These are phyloP conservation scores for Vitis rotundifolia DNA, from an alignment of 164 flowering plant genomes.

Conservation along the genomic window DNA sequence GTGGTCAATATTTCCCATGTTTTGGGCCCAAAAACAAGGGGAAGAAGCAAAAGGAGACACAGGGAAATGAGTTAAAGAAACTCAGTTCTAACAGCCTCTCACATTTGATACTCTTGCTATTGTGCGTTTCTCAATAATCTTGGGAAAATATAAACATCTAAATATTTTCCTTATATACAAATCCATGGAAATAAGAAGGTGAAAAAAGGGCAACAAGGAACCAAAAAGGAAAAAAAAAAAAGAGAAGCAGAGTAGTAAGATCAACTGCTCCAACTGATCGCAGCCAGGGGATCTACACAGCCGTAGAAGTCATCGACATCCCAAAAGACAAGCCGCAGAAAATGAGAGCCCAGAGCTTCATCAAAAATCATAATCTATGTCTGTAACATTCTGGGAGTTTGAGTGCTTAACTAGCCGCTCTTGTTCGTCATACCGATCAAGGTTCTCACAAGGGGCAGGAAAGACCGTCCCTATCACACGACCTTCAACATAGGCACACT, in stretches of 20 bases:
- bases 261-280: not conserved
- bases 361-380: slow-evolving; percentile 83
- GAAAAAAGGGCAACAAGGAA: not conserved
- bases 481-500: slow-evolving; percentile 86
- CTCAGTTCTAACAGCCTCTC: too few relatives aligned
- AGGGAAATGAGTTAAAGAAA: too few relatives aligned
- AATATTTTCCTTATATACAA: slow-evolving; percentile 10
- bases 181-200: not conserved
- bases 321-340: not conserved
- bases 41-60: too few relatives aligned
- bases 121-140: too few relatives aligned
- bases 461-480: slow-evolving; percentile 77
- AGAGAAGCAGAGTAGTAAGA: not conserved
- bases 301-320: not conserved
- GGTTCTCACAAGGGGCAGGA: slow-evolving; percentile 88
- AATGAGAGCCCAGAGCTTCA: not conserved
- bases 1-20: too few relatives aligned
- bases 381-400: slow-evolving; percentile 60
- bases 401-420: slow-evolving; percentile 58
- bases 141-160: not conserved
- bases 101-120: too few relatives aligned
- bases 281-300: not conserved
- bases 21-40: too few relatives aligned
- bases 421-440: slow-evolving; percentile 77
- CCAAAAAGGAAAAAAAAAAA: not conserved